These are phyloP conservation scores for Sugiyamaella marilandica DNA, from an alignment of 805 yeast species.

Conservation along the genomic window DNA sequence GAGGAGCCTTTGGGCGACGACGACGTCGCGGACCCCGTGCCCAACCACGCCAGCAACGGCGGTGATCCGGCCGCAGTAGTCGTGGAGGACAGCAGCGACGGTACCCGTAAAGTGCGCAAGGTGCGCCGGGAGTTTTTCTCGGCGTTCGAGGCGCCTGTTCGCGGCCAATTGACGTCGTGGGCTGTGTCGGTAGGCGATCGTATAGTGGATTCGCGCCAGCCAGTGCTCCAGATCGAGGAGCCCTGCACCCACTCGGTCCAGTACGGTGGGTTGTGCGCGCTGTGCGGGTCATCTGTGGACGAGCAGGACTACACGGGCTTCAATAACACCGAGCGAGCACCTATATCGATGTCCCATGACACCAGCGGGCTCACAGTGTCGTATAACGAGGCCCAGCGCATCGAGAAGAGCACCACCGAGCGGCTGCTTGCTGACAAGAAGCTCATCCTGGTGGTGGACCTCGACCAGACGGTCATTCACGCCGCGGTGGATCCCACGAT, in stretches of 20 bases:
- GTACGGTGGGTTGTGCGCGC: conserved; percentile 90
- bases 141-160: conserved; percentile 75
- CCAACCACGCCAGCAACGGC: neutral
- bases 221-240: conserved; percentile 58
- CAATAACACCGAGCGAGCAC: conserved; percentile 66
- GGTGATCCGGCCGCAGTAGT: neutral
- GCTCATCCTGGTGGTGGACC: conserved; percentile 86
- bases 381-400: conserved; percentile 76
- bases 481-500: conserved; percentile 98
- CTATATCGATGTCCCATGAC: conserved; percentile 85
- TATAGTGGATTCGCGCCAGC: conserved; percentile 43
- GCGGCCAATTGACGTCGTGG: conserved; percentile 57
- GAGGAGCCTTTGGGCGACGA: conserved; percentile 37
- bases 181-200: conserved; percentile 55
- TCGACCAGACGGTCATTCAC: conserved; percentile 96
- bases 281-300: conserved; percentile 76
- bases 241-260: conserved; percentile 92
- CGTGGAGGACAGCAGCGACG: neutral
- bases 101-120: conserved; percentile 11
- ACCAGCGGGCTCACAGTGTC: conserved; percentile 80
- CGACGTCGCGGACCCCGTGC: conserved; percentile 28
- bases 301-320: conserved; percentile 72
- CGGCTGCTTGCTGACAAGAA: conserved; percentile 58
- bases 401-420: conserved; percentile 63
- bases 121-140: conserved; percentile 36